These are phyloP conservation scores for Paradendryphiella salina DNA, from an alignment of 2,329 filamentous ascomycete genomes.

Conservation along the genomic window DNA sequence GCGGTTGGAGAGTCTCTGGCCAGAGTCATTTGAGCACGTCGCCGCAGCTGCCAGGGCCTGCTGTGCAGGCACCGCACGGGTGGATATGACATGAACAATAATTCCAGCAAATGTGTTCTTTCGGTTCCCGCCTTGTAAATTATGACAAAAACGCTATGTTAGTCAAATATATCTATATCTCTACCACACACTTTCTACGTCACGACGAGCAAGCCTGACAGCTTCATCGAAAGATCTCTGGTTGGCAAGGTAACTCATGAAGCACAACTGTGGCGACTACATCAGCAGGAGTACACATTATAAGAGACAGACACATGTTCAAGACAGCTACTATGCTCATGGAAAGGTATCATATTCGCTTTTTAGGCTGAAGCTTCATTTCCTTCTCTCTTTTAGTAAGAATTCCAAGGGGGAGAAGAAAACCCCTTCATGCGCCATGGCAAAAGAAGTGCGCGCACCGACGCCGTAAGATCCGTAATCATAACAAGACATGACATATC, in stretches of 20 bases:
- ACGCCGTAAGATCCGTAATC: slow-evolving; percentile 26
- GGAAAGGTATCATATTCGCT: slow-evolving; percentile 8
- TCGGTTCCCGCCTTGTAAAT: too few species aligned
- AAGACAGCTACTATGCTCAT: neutral
- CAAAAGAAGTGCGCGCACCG: slow-evolving; percentile 9
- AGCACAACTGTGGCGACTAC: too few species aligned
- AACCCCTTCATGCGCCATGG: neutral
- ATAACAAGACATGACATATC: slow-evolving; percentile 30
- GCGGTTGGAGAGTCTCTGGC: slow-evolving; percentile 28
- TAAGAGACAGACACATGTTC: neutral
- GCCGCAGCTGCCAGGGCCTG: slow-evolving; percentile 7
- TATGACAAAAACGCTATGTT: too few species aligned
- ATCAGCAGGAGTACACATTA: too few species aligned
- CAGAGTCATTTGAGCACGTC: slow-evolving; percentile 7
- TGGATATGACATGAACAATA: too few species aligned
- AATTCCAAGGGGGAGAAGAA: neutral
- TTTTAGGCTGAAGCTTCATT: slow-evolving; percentile 1
- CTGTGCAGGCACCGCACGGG: slow-evolving; percentile 4
- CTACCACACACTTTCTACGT: too few species aligned
- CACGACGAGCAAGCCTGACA: too few species aligned
- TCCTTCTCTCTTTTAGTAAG: neutral
- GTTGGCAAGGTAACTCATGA: too few species aligned
- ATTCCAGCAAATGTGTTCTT: too few species aligned
- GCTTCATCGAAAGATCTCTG: too few species aligned
- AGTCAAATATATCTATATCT: too few species aligned